Base-by-base conservation (phyloP, 2,329 filamentous ascomycete genomes). In the Exserohilum turcica region DNA sequence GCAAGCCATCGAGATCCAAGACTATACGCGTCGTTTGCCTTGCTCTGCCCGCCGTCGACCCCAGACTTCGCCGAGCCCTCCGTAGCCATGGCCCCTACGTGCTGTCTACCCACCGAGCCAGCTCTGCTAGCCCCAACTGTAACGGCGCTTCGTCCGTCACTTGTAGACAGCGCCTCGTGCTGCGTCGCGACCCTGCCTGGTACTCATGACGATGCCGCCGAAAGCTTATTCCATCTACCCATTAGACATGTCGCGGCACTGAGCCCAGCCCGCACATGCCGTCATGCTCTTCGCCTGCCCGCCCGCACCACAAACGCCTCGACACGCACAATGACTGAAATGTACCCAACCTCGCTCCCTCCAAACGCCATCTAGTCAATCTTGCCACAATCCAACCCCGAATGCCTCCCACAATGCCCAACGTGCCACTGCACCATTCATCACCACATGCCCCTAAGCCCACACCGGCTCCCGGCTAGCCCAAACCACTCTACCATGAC, bases 371-470 rank as follows among this genome's bases (percentile, higher is more conserved):
- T n/a, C n/a, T n/a, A 16, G 15, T 35, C n/a, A 15, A 15, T n/a
- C n/a, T 7, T 35, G 21, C 21, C 32, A 35, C 7, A 35, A 35
- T 35, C 13, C 32, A 15, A n/a, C 8, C 8, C 13, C 12, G n/a
- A 21, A 38, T 43, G 16, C 15, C 24, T 35, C 38, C 43, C 42
- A 21, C 31, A 27, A 38, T 21, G 24, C 40, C 12, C 49, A 59
- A 47, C 53, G 49, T 54, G 32, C 43, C 43, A 56, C 53, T 31
- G 44, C 51, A 18, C 42, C 66, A 48, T 40, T 29, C 32, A 56
- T 28, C 24, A 36, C 45, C 42, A 32, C 52, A 42, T 48, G 52
- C 52, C 40, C 54, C 53, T 45, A 37, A 24, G 38, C 43, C 7
- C 10, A n/a, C 29, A 37, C 29, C 29, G 27, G 10, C 21, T 46